Conservation (phyloP, 1,284 basidiomycete species). For the Boletus austroedulis region DNA sequence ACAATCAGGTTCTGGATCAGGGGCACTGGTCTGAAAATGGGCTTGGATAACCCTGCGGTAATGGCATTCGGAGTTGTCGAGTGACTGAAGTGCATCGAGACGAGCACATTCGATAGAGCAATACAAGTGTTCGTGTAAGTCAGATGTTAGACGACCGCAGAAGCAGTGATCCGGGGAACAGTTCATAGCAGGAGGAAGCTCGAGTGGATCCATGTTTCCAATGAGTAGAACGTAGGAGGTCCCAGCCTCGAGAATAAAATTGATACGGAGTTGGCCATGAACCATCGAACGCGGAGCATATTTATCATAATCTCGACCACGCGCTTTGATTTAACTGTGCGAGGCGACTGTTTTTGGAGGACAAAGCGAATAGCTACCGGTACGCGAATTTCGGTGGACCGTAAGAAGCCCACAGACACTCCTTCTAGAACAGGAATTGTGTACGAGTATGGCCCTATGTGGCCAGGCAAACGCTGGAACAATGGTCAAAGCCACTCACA, state of each 20-base stretch:
- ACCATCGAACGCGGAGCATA: neutral
- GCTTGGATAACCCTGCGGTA: conserved; percentile 26
- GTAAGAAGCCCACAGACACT: conserved; percentile 3
- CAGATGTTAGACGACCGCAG: conserved; percentile 24
- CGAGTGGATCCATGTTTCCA: neutral
- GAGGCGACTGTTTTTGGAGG: neutral
- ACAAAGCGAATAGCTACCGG: conserved; percentile 15
- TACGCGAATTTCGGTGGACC: too few species aligned
- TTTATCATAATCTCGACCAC: conserved; percentile 11
- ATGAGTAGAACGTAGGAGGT: neutral
- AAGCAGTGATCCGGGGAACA: conserved; percentile 19
- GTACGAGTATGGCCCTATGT: conserved; percentile 7
- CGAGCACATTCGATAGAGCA: conserved; percentile 32
- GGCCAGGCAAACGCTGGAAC: neutral
- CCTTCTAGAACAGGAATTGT: conserved; percentile 2
- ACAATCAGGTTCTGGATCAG: conserved; percentile 5
- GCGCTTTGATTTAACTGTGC: conserved; percentile 15
- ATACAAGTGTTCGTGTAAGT: conserved; percentile 31
- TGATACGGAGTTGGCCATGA: neutral
- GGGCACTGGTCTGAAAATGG: conserved; percentile 4
- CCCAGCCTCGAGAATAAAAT: neutral
- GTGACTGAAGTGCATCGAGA: conserved; percentile 29
- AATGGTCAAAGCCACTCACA: neutral
- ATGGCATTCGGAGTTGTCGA: conserved; percentile 22
- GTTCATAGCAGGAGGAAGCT: conserved; percentile 13